phyloP scores from a whole-genome alignment of 2,329 filamentous ascomycete species.

The Ilyonectria robusta region DNA sequence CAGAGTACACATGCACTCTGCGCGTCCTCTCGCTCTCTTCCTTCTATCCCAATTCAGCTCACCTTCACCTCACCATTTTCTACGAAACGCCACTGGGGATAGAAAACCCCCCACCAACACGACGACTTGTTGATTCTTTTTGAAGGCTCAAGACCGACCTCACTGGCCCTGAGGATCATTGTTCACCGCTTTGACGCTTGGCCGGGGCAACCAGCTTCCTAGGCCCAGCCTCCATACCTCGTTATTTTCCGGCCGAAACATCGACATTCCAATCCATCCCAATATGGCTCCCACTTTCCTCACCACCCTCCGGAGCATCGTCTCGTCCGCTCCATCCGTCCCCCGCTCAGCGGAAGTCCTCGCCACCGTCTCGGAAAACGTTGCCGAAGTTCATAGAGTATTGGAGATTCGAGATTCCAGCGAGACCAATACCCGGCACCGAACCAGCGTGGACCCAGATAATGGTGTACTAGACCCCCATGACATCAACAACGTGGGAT shows the following conservation, averaged over 20 bases:
- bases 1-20: conserved; percentile 31
- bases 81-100: conserved; percentile 9
- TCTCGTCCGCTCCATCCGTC: conserved; percentile 42
- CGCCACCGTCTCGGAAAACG: conserved; percentile 56
- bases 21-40: neutral
- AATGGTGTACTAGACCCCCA: conserved; percentile 67
- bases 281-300: conserved; percentile 60
- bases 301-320: conserved; percentile 48
- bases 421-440: conserved; percentile 45
- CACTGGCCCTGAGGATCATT: conserved; percentile 22
- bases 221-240: conserved; percentile 38
- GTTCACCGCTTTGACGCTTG: conserved; percentile 34
- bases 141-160: conserved; percentile 8
- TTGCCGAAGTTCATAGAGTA: conserved; percentile 58
- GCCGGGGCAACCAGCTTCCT: conserved; percentile 49
- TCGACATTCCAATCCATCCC: conserved; percentile 33
- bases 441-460: conserved; percentile 56
- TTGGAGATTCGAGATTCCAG: conserved; percentile 57
- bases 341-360: conserved; percentile 42
- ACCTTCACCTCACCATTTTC: conserved; percentile 13
- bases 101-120: neutral
- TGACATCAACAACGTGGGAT: conserved; percentile 75
- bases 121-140: neutral
- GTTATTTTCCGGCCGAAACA: conserved; percentile 35
- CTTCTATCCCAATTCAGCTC: conserved; percentile 1